Percentiles rank a stretch among this genome's conserved stretches.
Evolutionary conservation across 768 basidiomycete species (phyloP).

Genomic region (Termitomyces sp.): DNA sequence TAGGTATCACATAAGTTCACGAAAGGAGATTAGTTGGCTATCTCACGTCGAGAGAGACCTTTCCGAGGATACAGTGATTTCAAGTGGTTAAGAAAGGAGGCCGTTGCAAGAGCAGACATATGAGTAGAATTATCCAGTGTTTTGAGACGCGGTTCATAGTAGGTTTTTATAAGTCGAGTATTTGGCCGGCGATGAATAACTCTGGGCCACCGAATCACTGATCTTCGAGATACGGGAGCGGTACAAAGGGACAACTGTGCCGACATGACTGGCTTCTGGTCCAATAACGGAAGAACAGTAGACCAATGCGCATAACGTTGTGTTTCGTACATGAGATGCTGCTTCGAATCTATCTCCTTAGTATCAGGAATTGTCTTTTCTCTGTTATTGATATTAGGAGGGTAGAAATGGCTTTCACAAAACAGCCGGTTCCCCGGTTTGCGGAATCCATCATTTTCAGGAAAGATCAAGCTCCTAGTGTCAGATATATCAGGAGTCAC

Average conservation of each 20-base stretch:
- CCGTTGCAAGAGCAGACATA: conserved; percentile 31
- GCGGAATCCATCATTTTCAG: too few relatives aligned
- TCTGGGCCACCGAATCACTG: not conserved
- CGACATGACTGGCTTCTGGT: not conserved
- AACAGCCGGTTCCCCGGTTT: too few relatives aligned
- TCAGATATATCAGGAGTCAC: too few relatives aligned
- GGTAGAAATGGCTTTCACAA: too few relatives aligned
- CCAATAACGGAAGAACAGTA: too few relatives aligned
- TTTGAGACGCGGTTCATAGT: not conserved
- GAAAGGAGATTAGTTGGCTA: not conserved
- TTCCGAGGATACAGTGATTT: conserved; percentile 41
- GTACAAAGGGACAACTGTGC: not conserved
- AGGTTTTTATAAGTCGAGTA: not conserved
- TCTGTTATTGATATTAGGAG: too few relatives aligned
- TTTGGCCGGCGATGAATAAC: not conserved
- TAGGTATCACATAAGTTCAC: too few relatives aligned
- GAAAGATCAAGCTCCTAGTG: too few relatives aligned
- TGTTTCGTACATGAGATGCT: too few relatives aligned
- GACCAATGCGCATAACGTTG: not conserved
- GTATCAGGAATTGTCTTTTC: too few relatives aligned
- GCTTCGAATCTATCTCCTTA: too few relatives aligned
- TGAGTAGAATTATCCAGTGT: conserved; percentile 4
- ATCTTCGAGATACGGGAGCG: not conserved
- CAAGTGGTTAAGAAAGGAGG: conserved; percentile 39
- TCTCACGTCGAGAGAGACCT: conserved; percentile 14